phyloP scores from a whole-genome alignment of 106 monocot genomes.

The Vanilla planifolia region DNA sequence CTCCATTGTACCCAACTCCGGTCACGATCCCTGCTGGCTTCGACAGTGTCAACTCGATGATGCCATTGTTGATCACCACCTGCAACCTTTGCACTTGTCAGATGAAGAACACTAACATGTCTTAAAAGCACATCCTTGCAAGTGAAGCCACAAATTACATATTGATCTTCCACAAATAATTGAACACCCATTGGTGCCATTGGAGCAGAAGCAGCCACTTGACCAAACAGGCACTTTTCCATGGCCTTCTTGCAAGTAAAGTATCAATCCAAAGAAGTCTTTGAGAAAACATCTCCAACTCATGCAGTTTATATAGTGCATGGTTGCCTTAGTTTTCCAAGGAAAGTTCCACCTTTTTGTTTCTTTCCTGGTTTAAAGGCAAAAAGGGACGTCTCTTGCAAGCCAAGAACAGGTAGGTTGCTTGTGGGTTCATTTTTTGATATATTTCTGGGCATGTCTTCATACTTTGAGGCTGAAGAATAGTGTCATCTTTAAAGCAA shows the following conservation, averaged over 20 bases:
- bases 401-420: too few species aligned
- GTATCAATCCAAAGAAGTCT: background rate
- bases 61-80: slow-evolving; percentile 66
- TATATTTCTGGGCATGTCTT: too few species aligned
- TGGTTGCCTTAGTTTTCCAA: slow-evolving; percentile 4
- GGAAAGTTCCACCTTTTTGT: too few species aligned
- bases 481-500: too few species aligned
- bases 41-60: slow-evolving; percentile 47
- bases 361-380: too few species aligned
- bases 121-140: too few species aligned
- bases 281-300: too few species aligned
- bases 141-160: slow-evolving; percentile 6
- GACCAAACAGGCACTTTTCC: background rate
- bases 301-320: too few species aligned
- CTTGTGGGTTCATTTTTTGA: too few species aligned
- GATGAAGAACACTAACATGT: background rate
- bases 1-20: slow-evolving; percentile 44
- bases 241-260: background rate
- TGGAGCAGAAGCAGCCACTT: background rate
- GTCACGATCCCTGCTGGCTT: slow-evolving; percentile 58
- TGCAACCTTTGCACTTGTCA: slow-evolving; percentile 24
- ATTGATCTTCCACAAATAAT: slow-evolving; percentile 3
- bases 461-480: too few species aligned
- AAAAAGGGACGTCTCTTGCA: too few species aligned
- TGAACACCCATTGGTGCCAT: slow-evolving; percentile 5